phyloP scores from a whole-genome alignment of 1,284 basidiomycete species.

The Filobasidium uniguttulatum region DNA sequence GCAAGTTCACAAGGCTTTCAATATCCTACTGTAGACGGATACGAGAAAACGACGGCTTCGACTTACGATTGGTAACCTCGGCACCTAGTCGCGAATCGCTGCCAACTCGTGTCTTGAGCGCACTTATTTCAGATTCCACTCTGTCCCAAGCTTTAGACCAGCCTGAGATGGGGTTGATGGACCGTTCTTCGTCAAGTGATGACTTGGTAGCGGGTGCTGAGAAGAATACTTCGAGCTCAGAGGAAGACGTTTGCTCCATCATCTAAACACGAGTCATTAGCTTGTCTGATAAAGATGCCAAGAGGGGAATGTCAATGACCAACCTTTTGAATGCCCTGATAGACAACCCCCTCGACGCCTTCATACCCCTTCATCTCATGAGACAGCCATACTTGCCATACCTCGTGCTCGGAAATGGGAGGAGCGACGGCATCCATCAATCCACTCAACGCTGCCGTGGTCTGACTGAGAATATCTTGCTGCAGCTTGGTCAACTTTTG shows the following conservation, averaged over 20 bases:
- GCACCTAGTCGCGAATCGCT: too few species aligned
- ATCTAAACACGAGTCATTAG: constrained; percentile 7
- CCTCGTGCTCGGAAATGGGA: constrained; percentile 94
- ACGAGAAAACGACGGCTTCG: constrained; percentile 24
- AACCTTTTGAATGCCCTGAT: constrained; percentile 65
- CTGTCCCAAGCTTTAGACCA: constrained; percentile 69
- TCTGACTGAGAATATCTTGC: constrained; percentile 75
- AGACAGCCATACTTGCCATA: constrained; percentile 85
- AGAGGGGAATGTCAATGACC: constrained; percentile 22
- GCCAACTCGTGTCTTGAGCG: constrained; percentile 24
- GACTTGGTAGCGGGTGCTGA: background rate
- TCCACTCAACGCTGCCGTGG: constrained; percentile 72
- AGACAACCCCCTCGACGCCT: constrained; percentile 90
- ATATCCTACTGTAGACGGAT: background rate
- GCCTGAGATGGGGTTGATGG: constrained; percentile 64
- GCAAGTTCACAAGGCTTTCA: background rate
- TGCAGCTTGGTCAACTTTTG: constrained; percentile 29
- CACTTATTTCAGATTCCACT: constrained; percentile 42
- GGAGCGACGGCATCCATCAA: constrained; percentile 93
- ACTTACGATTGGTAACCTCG: constrained; percentile 16
- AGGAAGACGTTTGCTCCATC: constrained; percentile 15
- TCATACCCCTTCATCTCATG: constrained; percentile 96
- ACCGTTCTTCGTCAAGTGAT: constrained; percentile 37
- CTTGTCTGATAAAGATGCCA: background rate
- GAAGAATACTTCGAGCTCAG: constrained; percentile 6